Evolutionary conservation across 495 filamentous ascomycete genomes (phyloP).

Genomic region (Penicillium soppii): DNA sequence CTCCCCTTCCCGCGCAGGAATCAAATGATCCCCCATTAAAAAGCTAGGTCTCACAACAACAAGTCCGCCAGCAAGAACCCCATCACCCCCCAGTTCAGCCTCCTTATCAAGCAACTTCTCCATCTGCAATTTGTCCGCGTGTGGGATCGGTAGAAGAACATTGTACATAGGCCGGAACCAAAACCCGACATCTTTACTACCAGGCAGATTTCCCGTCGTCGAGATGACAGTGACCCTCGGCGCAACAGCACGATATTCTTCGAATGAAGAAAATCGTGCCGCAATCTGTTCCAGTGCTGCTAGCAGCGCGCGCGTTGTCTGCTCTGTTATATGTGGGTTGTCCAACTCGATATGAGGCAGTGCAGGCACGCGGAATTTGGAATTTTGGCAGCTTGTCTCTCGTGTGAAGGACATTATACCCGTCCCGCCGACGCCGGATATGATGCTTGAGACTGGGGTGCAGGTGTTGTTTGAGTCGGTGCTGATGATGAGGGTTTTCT

Average conservation of each 20-base stretch:
- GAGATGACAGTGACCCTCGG: constrained; percentile 23
- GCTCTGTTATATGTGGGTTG: constrained; percentile 28
- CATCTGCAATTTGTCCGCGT: constrained; percentile 41
- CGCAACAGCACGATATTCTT: constrained; percentile 4
- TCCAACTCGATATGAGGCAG: constrained; percentile 18
- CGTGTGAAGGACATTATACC: constrained; percentile 7
- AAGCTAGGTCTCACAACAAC: constrained; percentile 38
- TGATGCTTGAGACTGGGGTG: constrained; percentile 29
- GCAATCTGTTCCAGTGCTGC: constrained; percentile 25
- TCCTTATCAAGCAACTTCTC: constrained; percentile 25
- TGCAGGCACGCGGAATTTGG: constrained; percentile 10
- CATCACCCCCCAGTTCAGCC: constrained; percentile 2
- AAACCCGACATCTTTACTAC: constrained; percentile 33
- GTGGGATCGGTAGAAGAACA: constrained; percentile 28
- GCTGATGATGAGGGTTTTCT: constrained; percentile 19
- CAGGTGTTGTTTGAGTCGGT: constrained; percentile 6
- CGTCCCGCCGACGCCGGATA: constrained; percentile 48
- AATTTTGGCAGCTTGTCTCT: constrained; percentile 17
- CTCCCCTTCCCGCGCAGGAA: constrained; percentile 7
- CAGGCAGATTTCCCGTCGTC: constrained; percentile 27
- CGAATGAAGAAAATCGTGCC: constrained; percentile 11
- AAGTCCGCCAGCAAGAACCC: constrained; percentile 20
- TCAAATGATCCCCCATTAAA: constrained; percentile 28
- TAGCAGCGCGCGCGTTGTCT: constrained; percentile 25
- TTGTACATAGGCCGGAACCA: constrained; percentile 34